phyloP scores from a whole-genome alignment of 1,284 basidiomycete species.

The Bjerkandera adusta region DNA sequence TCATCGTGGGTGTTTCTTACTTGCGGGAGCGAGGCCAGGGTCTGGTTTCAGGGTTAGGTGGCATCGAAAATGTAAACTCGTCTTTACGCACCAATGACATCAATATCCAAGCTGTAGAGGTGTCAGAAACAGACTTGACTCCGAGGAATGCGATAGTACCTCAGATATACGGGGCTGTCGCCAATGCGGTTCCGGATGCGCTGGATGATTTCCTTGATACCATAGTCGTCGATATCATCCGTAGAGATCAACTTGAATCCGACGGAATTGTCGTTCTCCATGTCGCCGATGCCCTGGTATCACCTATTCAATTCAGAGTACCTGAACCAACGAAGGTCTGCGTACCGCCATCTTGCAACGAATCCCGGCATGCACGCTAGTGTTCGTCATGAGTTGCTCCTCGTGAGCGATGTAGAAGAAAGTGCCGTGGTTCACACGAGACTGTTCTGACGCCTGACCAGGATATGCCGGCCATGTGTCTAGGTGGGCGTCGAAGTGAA shows the following conservation, averaged over 20 bases:
- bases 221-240: constrained; percentile 77
- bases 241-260: constrained; percentile 71
- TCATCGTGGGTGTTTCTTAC: constrained; percentile 38
- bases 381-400: constrained; percentile 71
- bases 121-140: background rate
- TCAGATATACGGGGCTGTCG: constrained; percentile 71
- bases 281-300: constrained; percentile 58
- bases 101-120: constrained; percentile 60
- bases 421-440: constrained; percentile 71
- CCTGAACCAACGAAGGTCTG: background rate
- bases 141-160: constrained; percentile 30
- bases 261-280: constrained; percentile 59
- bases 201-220: constrained; percentile 57
- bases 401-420: constrained; percentile 74
- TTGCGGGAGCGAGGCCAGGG: constrained; percentile 76
- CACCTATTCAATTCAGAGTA: constrained; percentile 1
- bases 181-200: constrained; percentile 66
- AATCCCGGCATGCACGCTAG: constrained; percentile 77
- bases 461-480: constrained; percentile 63
- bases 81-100: constrained; percentile 59
- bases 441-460: constrained; percentile 53
- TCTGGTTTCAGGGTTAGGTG: constrained; percentile 40
- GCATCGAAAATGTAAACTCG: background rate
- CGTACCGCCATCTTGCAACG: constrained; percentile 66
- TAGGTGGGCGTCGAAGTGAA: constrained; percentile 81